Evolutionary conservation across 352 stramenopile species (phyloP), one percentile per base, ranked within the genome.

Genomic region (Pythium plurisporium): DNA sequence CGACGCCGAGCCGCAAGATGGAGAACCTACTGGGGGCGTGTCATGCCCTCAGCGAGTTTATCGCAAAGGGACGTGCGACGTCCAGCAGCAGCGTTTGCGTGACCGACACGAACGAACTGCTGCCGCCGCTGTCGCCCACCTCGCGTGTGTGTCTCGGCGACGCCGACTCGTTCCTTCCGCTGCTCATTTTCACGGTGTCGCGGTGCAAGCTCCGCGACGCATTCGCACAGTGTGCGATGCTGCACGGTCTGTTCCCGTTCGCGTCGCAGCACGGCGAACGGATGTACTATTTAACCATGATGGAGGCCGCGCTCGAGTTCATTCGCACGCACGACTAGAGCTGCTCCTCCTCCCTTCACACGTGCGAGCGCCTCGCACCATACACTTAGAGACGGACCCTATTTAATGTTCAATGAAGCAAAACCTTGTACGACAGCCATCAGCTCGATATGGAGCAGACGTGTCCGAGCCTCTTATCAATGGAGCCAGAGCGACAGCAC

Each of bases 231-330:
- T 67, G 65, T 45, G 62, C 62, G 17, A 31, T 44, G 25, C 55
- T 80, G 41, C 58, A 62, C 19, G 55, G 55, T 20, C 55, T 80
- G 7, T 76, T 47, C 31, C 49, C 53, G 17, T 71, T 77, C 20
- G 59, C 57, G 14, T 71, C 68, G n/a, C 47, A 65, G 23, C 30
- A 65, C 27, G 71, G 71, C 22, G 68, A 80, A 66, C 41, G 41
- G 17, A 64, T 54, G 36, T 77, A 75, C 57, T 80, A 80, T 61
- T 52, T 80, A 43, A 80, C 71, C 31, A 80, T 76, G 68, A 57
- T 80, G 5, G 71, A 75, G 25, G 67, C 71, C 30, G 60, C 71
- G 30, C 36, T 76, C 9, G 64, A 76, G 52, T 79, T 68, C 46
- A 55, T 72, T 25, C 63, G 52, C 14, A 61, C 37, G 14, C 52